A percentile compares a stretch with the other conserved stretches of the same genome.
Evolutionary conservation across 2,329 filamentous ascomycete species (phyloP).

Genomic region (Didymella pomorum): DNA sequence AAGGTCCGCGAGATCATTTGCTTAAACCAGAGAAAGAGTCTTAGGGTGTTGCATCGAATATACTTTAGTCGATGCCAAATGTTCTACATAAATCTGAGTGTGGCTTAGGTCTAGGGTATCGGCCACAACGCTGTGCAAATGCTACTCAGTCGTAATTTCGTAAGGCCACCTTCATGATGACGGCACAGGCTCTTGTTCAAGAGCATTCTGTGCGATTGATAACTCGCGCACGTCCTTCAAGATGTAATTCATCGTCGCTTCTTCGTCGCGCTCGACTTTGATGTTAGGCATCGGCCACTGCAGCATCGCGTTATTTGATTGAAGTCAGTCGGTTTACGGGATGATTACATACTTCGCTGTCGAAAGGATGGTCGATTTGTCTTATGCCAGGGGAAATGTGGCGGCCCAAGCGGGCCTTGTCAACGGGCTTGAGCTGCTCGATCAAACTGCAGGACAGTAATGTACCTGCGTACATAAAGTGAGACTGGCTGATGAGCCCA

Average conservation of each 20-base stretch:
- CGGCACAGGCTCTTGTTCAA: neutral
- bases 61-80: neutral
- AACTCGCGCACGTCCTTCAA: conserved; percentile 3
- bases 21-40: neutral
- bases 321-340: neutral
- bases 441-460: conserved; percentile 12
- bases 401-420: conserved; percentile 5
- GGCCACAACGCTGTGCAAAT: neutral
- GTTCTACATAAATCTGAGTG: neutral
- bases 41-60: neutral
- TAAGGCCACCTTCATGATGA: neutral
- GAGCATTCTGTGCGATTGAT: neutral
- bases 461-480: conserved; percentile 6
- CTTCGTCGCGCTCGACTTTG: conserved; percentile 9
- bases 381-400: neutral
- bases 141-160: neutral
- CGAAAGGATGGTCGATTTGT: conserved; percentile 12
- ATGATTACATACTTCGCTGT: conserved; percentile 6
- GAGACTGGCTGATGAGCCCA: conserved; percentile 11
- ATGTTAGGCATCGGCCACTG: conserved; percentile 17
- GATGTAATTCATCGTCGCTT: conserved; percentile 14
- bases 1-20: neutral
- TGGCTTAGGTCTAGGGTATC: neutral
- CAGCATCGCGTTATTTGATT: neutral
- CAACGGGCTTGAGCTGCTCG: conserved; percentile 5